Evolutionary conservation across 345 rosid species (phyloP).

Genomic region (Citrus maxima): DNA sequence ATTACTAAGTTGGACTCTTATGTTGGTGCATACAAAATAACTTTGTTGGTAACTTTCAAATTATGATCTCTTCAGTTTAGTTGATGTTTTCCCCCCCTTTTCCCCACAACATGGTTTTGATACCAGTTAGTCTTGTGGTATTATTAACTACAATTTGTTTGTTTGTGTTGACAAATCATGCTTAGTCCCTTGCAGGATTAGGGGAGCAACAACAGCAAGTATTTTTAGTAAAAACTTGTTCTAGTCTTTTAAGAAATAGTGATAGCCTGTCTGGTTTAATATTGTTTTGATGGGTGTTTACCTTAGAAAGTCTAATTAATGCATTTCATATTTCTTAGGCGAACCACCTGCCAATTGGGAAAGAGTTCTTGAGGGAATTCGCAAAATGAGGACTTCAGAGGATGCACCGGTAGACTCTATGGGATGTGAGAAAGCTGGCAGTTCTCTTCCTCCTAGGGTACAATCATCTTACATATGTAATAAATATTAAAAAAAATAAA

Average conservation of each 20-base stretch:
- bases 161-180: neutral
- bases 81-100: no score
- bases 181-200: no score
- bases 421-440: slow-evolving; percentile 83
- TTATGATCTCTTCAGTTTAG: no score
- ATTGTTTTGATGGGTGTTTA: neutral
- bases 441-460: slow-evolving; percentile 66
- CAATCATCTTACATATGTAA: neutral
- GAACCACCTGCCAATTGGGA: slow-evolving; percentile 60
- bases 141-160: no score
- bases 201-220: no score
- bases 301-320: neutral
- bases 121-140: neutral
- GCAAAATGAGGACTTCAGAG: slow-evolving; percentile 59
- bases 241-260: neutral
- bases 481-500: no score
- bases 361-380: slow-evolving; percentile 60
- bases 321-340: slow-evolving; percentile 25
- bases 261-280: neutral
- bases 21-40: neutral
- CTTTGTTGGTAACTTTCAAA: neutral
- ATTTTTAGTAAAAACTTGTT: neutral
- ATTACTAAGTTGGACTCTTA: neutral
- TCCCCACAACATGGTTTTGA: neutral
- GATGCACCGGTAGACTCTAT: slow-evolving; percentile 74